Percentiles rank a stretch among this genome's conserved stretches.
Conservation (phyloP, 257 asterid species). For the Vinca minor region DNA sequence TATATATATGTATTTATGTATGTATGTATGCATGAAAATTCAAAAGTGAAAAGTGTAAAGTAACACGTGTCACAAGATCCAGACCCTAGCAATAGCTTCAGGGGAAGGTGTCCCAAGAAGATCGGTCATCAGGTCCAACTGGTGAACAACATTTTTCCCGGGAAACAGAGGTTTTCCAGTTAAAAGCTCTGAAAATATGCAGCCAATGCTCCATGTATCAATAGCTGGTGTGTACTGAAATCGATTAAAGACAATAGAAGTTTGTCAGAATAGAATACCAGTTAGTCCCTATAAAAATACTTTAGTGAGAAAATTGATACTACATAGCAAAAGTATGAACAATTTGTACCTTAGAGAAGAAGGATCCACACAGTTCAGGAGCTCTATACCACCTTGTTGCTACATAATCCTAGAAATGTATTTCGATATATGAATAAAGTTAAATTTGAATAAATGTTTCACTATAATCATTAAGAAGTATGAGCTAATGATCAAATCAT, state of each 20-base stretch:
- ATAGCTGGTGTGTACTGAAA: slow-evolving; percentile 94
- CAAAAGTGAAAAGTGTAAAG: neutral
- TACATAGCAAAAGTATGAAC: slow-evolving; percentile 2
- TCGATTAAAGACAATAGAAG: slow-evolving; percentile 10
- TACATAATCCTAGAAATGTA: slow-evolving; percentile 63
- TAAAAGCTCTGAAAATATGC: slow-evolving; percentile 90
- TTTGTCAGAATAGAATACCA: slow-evolving; percentile 11
- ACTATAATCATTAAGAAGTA: neutral
- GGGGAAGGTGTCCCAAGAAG: slow-evolving; percentile 86
- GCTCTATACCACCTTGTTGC: slow-evolving; percentile 99
- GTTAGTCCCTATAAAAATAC: neutral
- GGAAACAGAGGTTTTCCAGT: slow-evolving; percentile 93
- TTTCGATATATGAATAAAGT: neutral
- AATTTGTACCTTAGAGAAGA: slow-evolving; percentile 81
- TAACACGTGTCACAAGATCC: slow-evolving; percentile 3
- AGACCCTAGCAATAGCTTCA: slow-evolving; percentile 84
- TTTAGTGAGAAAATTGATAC: neutral
- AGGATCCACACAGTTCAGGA: slow-evolving; percentile 94
- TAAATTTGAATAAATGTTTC: neutral
- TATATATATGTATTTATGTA: too few species aligned
- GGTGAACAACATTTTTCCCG: slow-evolving; percentile 96
- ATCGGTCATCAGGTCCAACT: slow-evolving; percentile 90
- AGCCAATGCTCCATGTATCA: slow-evolving; percentile 96
- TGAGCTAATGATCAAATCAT: neutral
- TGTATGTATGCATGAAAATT: too few species aligned